These are phyloP conservation scores for Bryopsis sp. DNA, from an alignment of 139 green algal genomes.

Conservation along the genomic window DNA sequence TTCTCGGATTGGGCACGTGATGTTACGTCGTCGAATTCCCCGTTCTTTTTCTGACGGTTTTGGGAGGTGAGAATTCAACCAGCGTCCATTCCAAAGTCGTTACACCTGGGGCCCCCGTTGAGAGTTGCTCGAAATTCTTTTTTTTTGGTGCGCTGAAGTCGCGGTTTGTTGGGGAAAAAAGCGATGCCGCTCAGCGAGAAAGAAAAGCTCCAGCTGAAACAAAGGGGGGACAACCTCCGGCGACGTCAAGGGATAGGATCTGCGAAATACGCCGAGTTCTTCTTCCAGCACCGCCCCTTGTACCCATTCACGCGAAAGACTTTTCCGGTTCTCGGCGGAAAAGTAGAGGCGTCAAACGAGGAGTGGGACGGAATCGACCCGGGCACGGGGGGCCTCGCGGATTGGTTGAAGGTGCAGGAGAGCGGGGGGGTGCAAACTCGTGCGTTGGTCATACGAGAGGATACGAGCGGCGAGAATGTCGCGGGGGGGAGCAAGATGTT, in stretches of 20 bases:
- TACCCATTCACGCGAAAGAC: constrained; percentile 22
- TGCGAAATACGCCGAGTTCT: constrained; percentile 21
- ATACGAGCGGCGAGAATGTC: not conserved
- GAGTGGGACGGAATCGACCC: constrained; percentile 16
- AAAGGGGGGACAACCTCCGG: constrained; percentile 16
- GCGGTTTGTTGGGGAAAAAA: too few species aligned
- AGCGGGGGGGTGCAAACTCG: too few species aligned
- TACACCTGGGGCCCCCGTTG: too few species aligned
- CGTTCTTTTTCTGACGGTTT: too few species aligned
- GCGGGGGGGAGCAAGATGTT: not conserved
- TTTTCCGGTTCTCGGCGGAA: constrained; percentile 5
- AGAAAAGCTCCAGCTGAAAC: constrained; percentile 19
- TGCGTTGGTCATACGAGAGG: not conserved
- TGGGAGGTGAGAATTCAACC: too few species aligned
- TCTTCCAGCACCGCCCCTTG: constrained; percentile 11
- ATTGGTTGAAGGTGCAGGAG: constrained; percentile 16
- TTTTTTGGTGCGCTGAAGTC: too few species aligned
- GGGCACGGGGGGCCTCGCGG: constrained; percentile 2
- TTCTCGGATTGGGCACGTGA: too few species aligned
- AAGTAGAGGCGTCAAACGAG: constrained; percentile 14
- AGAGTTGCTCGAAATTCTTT: too few species aligned
- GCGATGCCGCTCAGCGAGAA: constrained; percentile 13
- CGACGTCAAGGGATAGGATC: constrained; percentile 18
- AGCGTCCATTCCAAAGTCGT: too few species aligned
- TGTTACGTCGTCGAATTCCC: too few species aligned